Percentiles rank a stretch among this genome's conserved stretches.
These are phyloP conservation scores for Penicillium mononematosum DNA, from an alignment of 495 filamentous ascomycete genomes.

Conservation along the genomic window DNA sequence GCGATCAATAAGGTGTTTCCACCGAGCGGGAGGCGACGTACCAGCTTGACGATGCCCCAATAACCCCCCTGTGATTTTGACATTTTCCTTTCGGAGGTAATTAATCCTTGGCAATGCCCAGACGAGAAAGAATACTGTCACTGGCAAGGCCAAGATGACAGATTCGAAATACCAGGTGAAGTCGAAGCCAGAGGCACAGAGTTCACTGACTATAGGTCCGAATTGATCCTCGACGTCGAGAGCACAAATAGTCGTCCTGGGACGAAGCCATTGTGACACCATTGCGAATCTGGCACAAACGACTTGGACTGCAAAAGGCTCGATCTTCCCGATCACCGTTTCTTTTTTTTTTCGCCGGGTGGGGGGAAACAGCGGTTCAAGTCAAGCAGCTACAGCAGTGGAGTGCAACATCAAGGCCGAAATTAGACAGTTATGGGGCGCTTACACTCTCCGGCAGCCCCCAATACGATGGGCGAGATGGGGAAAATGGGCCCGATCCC, in stretches of 20 bases:
- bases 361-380: too few relatives aligned
- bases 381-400: too few relatives aligned
- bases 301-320: too few relatives aligned
- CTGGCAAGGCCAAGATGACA: conserved; percentile 44
- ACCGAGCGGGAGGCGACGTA: conserved; percentile 19
- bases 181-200: conserved; percentile 38
- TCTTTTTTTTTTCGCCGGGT: too few relatives aligned
- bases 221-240: conserved; percentile 11
- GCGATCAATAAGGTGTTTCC: conserved; percentile 3
- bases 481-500: too few relatives aligned
- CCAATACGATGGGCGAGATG: too few relatives aligned
- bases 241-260: conserved; percentile 3
- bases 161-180: conserved; percentile 51
- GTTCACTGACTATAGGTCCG: conserved; percentile 8
- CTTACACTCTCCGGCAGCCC: too few relatives aligned
- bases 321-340: too few relatives aligned
- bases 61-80: conserved; percentile 33
- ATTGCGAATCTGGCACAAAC: neutral
- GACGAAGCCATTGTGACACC: conserved; percentile 1
- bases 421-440: too few relatives aligned
- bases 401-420: too few relatives aligned
- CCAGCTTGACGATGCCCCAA: conserved; percentile 33
- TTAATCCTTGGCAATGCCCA: conserved; percentile 33
- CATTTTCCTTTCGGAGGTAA: conserved; percentile 30
- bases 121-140: conserved; percentile 38